These are phyloP conservation scores for Huntiella moniliformis DNA, from an alignment of 2,329 filamentous ascomycete genomes.

Conservation along the genomic window DNA sequence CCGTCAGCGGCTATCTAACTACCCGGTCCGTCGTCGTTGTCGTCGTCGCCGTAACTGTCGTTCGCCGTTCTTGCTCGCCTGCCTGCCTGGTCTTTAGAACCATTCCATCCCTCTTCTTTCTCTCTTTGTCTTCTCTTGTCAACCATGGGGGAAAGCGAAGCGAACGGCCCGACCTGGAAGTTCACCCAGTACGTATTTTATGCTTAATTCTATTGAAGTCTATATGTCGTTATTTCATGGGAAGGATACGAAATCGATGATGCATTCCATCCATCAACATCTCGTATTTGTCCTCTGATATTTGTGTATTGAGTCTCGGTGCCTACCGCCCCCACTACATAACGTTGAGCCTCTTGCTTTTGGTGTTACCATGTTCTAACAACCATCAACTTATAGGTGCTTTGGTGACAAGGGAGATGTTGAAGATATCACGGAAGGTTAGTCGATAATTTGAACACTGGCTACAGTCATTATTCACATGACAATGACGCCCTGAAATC, in stretches of 20 bases:
- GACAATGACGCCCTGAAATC: too few relatives aligned
- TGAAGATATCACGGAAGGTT: conserved; percentile 95
- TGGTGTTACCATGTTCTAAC: conserved; percentile 2
- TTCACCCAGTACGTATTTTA: conserved; percentile 79
- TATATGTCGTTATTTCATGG: too few relatives aligned
- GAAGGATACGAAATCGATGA: too few relatives aligned
- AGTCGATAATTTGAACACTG: conserved; percentile 12
- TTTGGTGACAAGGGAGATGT: conserved; percentile 99
- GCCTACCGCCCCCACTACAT: too few relatives aligned
- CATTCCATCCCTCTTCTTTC: not conserved
- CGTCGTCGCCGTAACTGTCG: not conserved
- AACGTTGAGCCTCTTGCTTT: not conserved
- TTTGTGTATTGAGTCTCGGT: too few relatives aligned
- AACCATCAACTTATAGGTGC: conserved; percentile 41
- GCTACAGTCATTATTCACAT: too few relatives aligned
- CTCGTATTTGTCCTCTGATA: not conserved
- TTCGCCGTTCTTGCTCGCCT: not conserved
- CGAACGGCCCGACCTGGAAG: conserved; percentile 94
- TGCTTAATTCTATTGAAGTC: too few relatives aligned
- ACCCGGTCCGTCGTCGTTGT: not conserved
- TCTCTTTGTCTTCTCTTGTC: conserved; percentile 41
- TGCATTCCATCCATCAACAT: too few relatives aligned
- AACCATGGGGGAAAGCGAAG: conserved; percentile 92
- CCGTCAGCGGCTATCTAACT: not conserved
- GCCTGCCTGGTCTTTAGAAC: not conserved